phyloP scores from a whole-genome alignment of 176 grass and related monocot genomes.

The Zoysia pacifica region DNA sequence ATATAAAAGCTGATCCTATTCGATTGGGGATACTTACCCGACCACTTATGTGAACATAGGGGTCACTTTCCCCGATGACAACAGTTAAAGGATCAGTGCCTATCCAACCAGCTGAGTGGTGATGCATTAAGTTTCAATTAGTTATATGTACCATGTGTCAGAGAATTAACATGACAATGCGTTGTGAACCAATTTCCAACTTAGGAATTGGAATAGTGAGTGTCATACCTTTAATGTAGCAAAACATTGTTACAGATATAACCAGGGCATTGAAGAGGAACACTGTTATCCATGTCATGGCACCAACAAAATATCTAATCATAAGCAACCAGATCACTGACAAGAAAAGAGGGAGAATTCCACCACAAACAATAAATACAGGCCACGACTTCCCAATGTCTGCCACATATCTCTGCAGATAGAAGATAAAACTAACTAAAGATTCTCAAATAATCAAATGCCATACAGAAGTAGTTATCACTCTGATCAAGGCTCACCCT shows the following conservation, averaged over 20 bases:
- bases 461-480: slow-evolving; percentile 5
- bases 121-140: slow-evolving; percentile 25
- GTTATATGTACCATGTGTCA: background rate
- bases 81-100: slow-evolving; percentile 88
- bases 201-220: slow-evolving; percentile 8
- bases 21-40: slow-evolving; percentile 49
- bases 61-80: slow-evolving; percentile 89
- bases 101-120: slow-evolving; percentile 89
- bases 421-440: slow-evolving; percentile 27
- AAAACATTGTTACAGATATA: slow-evolving; percentile 94
- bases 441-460: background rate
- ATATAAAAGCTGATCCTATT: background rate
- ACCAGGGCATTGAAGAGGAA: slow-evolving; percentile 91
- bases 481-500: background rate
- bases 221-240: slow-evolving; percentile 82
- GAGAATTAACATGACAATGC: background rate
- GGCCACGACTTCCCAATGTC: slow-evolving; percentile 98
- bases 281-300: slow-evolving; percentile 97
- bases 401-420: slow-evolving; percentile 88
- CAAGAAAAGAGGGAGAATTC: slow-evolving; percentile 87
- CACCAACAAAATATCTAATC: slow-evolving; percentile 96
- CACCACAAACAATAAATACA: slow-evolving; percentile 94
- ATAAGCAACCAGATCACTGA: slow-evolving; percentile 89
- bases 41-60: slow-evolving; percentile 85
- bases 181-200: slow-evolving; percentile 5